Percentiles rank a stretch among this genome's conserved stretches.
These are phyloP conservation scores for Diaporthe sp. DNA, from an alignment of 2,329 filamentous ascomycete species.

Conservation along the genomic window DNA sequence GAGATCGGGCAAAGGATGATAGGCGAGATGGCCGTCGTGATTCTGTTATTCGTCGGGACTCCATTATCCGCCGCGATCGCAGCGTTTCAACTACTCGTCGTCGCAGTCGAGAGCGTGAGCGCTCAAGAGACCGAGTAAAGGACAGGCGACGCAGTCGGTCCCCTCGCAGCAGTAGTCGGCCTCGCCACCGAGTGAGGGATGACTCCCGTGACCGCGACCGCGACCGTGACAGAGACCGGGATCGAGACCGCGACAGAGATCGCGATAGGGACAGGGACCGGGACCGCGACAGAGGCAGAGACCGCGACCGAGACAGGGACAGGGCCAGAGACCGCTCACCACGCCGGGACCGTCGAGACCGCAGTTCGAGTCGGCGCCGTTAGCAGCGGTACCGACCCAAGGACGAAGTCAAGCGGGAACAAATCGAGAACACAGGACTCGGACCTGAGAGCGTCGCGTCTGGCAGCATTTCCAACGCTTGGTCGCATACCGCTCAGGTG, in stretches of 20 bases:
- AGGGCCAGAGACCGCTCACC: conserved; percentile 31
- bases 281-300: conserved; percentile 51
- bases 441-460: neutral
- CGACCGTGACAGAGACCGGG: conserved; percentile 49
- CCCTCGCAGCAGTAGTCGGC: conserved; percentile 49
- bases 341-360: conserved; percentile 40
- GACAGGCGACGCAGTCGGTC: conserved; percentile 43
- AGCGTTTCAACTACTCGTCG: conserved; percentile 26
- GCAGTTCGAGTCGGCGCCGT: conserved; percentile 41
- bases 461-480: neutral
- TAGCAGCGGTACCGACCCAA: conserved; percentile 31
- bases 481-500: conserved; percentile 14
- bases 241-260: conserved; percentile 50
- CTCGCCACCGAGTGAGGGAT: conserved; percentile 50
- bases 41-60: conserved; percentile 34
- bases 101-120: conserved; percentile 41
- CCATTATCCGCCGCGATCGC: conserved; percentile 37
- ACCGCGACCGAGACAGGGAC: conserved; percentile 39
- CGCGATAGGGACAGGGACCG: conserved; percentile 50
- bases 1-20: conserved; percentile 38
- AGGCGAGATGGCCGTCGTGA: conserved; percentile 29
- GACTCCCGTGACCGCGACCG: conserved; percentile 50
- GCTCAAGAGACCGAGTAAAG: conserved; percentile 38
- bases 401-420: conserved; percentile 7
- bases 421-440: neutral